Base-by-base conservation (phyloP, 768 basidiomycete genomes). In the Lanmaoa rubissima region DNA sequence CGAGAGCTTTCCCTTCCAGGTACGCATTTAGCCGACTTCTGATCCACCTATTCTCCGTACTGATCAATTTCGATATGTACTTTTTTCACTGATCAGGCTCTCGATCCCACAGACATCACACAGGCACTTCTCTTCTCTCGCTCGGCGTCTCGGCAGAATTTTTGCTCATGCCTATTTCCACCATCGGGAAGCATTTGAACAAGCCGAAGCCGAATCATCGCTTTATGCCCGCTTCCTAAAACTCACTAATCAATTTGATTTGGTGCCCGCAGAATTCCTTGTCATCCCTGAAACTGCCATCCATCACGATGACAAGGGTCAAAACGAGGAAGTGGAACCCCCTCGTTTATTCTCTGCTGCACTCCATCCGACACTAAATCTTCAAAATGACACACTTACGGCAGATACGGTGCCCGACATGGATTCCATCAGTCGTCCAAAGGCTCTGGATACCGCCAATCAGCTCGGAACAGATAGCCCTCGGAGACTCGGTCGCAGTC, bases 91-190 rank as follows among this genome's bases (percentile, higher is more conserved):
- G 24, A 61, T 55, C 34, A 94, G 94, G 26, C 79, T 98, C 2
- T 86, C 86, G 53, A 92, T 98, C 51, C 91, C 91, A 2, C 75
- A 76, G 42, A 81, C 88, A 3, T 96, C 93, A 0, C 81, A 87
- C 59, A 82, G 90, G n/a, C 93, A 94, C 72, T 97, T 95, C 71
- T 81, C 88, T 48, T 92, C 91, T 16, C 86, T 96, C 24, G 92
- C 92, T 19, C 85, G 96, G 0, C 86, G 96, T 14, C 84, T 98
- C 2, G 94, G 94, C 1, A 86, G 96, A 38, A 94, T 98, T 60
- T 98, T 99, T 68, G 92, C 92, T 0, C 96, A 99, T 72, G 94
- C 94, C 2, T 98, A 94, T 77, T 95, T 88, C 75, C 92, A 94
- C 69, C 94, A 96, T 72, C 87, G 92, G 60, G 94, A 94, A 68